A percentile compares a stretch with the other conserved stretches of the same genome.
phyloP scores from a whole-genome alignment of 495 filamentous ascomycete genomes.

The Xylaria castorea region DNA sequence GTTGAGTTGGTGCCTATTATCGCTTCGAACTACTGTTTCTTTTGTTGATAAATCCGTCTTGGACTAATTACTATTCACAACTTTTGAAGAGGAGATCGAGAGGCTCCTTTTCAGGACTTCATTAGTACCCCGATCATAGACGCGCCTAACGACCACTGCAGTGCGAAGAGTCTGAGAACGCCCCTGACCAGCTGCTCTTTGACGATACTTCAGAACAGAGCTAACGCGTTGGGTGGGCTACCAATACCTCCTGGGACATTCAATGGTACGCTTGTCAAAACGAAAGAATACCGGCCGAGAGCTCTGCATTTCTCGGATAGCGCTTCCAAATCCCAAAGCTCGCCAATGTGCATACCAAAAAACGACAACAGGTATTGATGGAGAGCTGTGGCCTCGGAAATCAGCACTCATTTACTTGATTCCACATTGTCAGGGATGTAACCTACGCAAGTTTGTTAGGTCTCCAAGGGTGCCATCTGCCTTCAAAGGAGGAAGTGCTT shows the following conservation, averaged over 20 bases:
- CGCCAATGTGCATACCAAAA: constrained; percentile 11
- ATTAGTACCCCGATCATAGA: background rate
- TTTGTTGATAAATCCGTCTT: background rate
- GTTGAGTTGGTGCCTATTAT: background rate
- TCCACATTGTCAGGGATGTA: background rate
- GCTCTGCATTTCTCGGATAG: constrained; percentile 3
- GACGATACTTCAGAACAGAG: background rate
- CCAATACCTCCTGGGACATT: constrained; percentile 1
- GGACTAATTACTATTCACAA: background rate
- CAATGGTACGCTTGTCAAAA: constrained; percentile 7
- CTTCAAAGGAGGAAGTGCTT: background rate
- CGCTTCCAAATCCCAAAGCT: constrained; percentile 5
- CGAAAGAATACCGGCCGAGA: background rate
- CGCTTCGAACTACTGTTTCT: background rate
- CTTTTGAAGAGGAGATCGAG: too few relatives aligned
- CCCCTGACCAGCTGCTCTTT: background rate
- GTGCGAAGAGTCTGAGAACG: background rate
- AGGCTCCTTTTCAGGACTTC: background rate
- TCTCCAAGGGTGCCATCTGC: background rate
- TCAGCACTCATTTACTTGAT: background rate
- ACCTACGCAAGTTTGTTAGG: background rate
- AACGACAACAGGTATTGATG: background rate
- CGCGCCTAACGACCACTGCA: background rate
- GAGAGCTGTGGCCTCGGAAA: background rate
- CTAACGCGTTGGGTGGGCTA: constrained; percentile 7